Evolutionary conservation across 257 asterid genomes (phyloP).

Genomic region (Ballota nigra): DNA sequence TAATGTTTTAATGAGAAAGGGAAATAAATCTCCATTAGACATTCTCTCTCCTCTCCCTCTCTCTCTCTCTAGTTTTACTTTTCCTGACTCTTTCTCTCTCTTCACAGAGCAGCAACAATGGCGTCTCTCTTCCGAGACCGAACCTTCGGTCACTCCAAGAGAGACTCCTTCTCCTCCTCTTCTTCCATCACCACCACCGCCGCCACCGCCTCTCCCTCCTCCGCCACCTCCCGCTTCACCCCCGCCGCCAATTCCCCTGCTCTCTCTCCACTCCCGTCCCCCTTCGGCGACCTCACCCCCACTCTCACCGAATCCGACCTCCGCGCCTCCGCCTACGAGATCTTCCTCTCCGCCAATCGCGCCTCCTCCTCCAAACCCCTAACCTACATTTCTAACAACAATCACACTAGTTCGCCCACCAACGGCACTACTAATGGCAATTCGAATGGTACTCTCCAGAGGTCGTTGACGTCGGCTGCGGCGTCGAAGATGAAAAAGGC

Average conservation of each 20-base stretch:
- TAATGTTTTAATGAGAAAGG: not conserved
- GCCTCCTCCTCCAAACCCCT: slow-evolving; percentile 64
- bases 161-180: slow-evolving; percentile 56
- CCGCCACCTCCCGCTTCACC: slow-evolving; percentile 52
- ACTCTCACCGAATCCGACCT: slow-evolving; percentile 71
- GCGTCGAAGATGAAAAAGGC: slow-evolving; percentile 99
- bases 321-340: slow-evolving; percentile 83
- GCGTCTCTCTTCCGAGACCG: slow-evolving; percentile 97
- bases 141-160: slow-evolving; percentile 58
- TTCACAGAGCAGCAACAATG: slow-evolving; percentile 40
- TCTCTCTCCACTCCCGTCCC: slow-evolving; percentile 64
- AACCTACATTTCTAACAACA: slow-evolving; percentile 41
- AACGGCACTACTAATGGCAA: slow-evolving; percentile 13
- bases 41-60: not conserved
- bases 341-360: slow-evolving; percentile 83
- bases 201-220: slow-evolving; percentile 40
- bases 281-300: slow-evolving; percentile 67
- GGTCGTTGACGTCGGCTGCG: slow-evolving; percentile 88
- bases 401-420: slow-evolving; percentile 28
- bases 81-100: slow-evolving; percentile 30
- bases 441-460: slow-evolving; percentile 49
- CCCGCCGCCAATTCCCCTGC: slow-evolving; percentile 32
- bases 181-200: slow-evolving; percentile 40
- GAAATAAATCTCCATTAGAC: slow-evolving; percentile 27
- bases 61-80: slow-evolving; percentile 20